Evolutionary conservation across 2,329 filamentous ascomycete genomes (phyloP), one percentile per base, ranked within the genome.

Genomic region (Venturia pyrina): DNA sequence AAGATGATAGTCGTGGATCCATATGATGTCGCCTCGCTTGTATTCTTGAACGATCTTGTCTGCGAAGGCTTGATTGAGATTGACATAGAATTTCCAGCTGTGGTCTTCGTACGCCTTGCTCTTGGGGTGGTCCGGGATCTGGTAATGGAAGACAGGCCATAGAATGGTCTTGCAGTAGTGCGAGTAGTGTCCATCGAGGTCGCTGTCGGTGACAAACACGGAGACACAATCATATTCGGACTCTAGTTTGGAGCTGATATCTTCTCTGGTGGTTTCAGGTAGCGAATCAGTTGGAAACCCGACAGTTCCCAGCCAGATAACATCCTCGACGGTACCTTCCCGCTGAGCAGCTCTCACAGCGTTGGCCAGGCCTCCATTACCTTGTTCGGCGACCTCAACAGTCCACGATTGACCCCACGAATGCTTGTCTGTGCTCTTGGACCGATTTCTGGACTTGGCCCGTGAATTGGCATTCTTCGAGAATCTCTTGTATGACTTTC

Each of bases 131-230:
- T 98, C 95, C 0, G 93, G 95, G 67, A 98, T 96, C 77, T 97
- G 93, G 76, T 98, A 98, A 78, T 98, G 93, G 77, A 98, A 96
- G 67, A 97, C 93, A 0, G 93, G 93, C 93, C 93, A 98, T 7
- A 98, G 82, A 65, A 98, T 96, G 73, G 93, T 91, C 80, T 98
- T 98, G 87, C 93, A 97, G 75, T 95, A 98, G 77, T 97, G 93
- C 15, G 89, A 86, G 74, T 98, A 98, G 77, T 96, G 93, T 1
- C 93, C 92, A 72, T 97, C 89, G 73, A 97, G 92, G 76, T 98
- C 93, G 73, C 89, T 91, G 78, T 98, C 93, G 68, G 87, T 89
- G 75, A 90, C 89, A 75, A 89, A 96, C 43, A 97, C 92, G 2
- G 89, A 87, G 69, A 96, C 77, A 71, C 91, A 92, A 70, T 95